These are phyloP conservation scores for Prillingera fragicola DNA, from an alignment of 1,284 basidiomycete species.

Conservation along the genomic window DNA sequence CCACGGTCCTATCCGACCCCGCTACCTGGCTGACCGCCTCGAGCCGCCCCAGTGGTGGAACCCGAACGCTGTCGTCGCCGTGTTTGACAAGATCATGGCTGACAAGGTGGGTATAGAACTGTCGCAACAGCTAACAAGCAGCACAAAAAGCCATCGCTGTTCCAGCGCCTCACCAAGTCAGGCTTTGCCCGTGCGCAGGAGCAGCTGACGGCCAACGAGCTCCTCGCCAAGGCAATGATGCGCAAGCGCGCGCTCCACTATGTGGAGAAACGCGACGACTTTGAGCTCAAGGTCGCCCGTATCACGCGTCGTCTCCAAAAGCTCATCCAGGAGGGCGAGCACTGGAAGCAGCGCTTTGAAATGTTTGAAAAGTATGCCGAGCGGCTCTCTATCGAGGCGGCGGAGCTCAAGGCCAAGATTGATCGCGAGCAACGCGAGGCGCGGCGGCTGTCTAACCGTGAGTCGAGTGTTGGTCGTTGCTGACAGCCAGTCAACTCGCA, in stretches of 20 bases:
- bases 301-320: slow-evolving; percentile 47
- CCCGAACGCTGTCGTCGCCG: slow-evolving; percentile 76
- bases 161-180: slow-evolving; percentile 70
- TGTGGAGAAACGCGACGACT: slow-evolving; percentile 83
- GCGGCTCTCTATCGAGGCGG: slow-evolving; percentile 47
- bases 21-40: slow-evolving; percentile 55
- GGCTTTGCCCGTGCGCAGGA: slow-evolving; percentile 66
- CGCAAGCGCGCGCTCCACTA: slow-evolving; percentile 61
- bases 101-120: slow-evolving; percentile 60
- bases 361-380: slow-evolving; percentile 51
- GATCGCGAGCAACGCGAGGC: slow-evolving; percentile 49
- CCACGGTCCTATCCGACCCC: slow-evolving; percentile 22
- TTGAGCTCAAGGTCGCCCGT: slow-evolving; percentile 65
- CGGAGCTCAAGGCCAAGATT: slow-evolving; percentile 48
- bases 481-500: slow-evolving; percentile 25
- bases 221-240: slow-evolving; percentile 75
- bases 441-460: slow-evolving; percentile 39
- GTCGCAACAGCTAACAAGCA: slow-evolving; percentile 37
- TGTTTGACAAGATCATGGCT: slow-evolving; percentile 78
- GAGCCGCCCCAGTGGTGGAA: slow-evolving; percentile 88
- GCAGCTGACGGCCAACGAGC: slow-evolving; percentile 68
- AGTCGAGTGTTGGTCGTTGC: slow-evolving; percentile 2
- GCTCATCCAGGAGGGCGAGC: slow-evolving; percentile 50
- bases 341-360: slow-evolving; percentile 50
- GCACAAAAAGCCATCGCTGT: slow-evolving; percentile 81